Evolutionary conservation across 257 asterid genomes (phyloP).

Genomic region (Solanum medicagineum): DNA sequence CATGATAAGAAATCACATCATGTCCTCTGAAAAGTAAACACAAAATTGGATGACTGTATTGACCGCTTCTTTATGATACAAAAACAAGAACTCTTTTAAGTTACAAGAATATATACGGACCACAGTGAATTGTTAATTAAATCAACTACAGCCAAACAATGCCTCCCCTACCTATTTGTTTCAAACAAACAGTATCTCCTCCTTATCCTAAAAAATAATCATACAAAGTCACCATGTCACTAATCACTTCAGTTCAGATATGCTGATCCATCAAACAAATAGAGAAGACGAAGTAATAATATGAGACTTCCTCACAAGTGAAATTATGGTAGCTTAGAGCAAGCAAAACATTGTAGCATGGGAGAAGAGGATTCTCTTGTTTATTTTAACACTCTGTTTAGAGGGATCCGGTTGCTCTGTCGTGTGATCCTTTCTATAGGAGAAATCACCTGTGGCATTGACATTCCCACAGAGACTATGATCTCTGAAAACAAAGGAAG

Average conservation of each 20-base stretch:
- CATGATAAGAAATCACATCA: neutral
- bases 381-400: slow-evolving; percentile 28
- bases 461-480: slow-evolving; percentile 84
- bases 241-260: neutral
- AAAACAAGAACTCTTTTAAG: neutral
- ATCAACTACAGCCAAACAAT: neutral
- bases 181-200: neutral
- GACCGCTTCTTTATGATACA: neutral
- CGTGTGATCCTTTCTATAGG: slow-evolving; percentile 26
- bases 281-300: neutral
- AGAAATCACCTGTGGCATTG: slow-evolving; percentile 81
- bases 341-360: neutral
- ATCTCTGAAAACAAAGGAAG: slow-evolving; percentile 45
- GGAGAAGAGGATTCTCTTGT: neutral
- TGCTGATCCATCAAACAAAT: neutral
- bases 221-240: neutral
- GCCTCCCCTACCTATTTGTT: neutral
- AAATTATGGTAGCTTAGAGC: neutral
- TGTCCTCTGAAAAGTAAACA: neutral
- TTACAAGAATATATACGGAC: neutral
- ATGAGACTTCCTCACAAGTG: neutral
- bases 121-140: neutral
- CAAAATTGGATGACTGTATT: neutral
- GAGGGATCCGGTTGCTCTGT: slow-evolving; percentile 30
- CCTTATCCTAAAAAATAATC: neutral